Evolutionary conservation across 495 filamentous ascomycete genomes (phyloP), one percentile per base, ranked within the genome.

Genomic region (Zalerion maritima): DNA sequence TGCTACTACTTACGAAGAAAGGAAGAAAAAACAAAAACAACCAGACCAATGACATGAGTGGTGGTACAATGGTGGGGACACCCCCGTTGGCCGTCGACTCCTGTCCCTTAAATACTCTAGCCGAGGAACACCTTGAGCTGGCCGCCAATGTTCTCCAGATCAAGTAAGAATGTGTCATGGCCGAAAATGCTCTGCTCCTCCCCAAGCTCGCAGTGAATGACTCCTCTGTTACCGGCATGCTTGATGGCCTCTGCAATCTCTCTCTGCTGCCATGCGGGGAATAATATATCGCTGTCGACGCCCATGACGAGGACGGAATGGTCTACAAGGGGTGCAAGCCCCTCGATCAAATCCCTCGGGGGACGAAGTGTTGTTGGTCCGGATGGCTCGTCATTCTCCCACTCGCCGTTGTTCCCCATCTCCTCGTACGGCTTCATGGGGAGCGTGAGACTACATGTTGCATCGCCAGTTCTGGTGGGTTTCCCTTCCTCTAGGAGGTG

Each of bases 251-350:
- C 73, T 2, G 89, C 91, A 38, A 96, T 75, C 54, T 99, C 89
- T 21, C 81, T 71, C 59, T 99, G 89, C 55, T 99, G 89, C 87
- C 89, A 99, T 2, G 91, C 83, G 1, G 89, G 89, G 58, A 99
- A 99, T 21, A 99, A 58, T 33, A 93, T 96, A 48, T 99, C 89
- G 45, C 83, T 94, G 1, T 82, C 82, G 6, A 96, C 89, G 12
- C 89, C 89, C 61, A 99, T 74, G 2, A 99, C 79, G 22, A 99
- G 60, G 2, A 79, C 75, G 0, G 80, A 75, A 38, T 82, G 84
- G 37, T 81, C 55, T 32, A 73, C 70, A 29, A 94, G 54, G 1
- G 73, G 57, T 3, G 64, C 47, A 18, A 99, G 56, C 3, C 89
- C 91, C 3, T 55, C 54, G 3, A 99, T 66, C 0, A 99, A 62